phyloP scores from a whole-genome alignment of 2,329 filamentous ascomycete species.

The Hymenoscyphus infarciens region DNA sequence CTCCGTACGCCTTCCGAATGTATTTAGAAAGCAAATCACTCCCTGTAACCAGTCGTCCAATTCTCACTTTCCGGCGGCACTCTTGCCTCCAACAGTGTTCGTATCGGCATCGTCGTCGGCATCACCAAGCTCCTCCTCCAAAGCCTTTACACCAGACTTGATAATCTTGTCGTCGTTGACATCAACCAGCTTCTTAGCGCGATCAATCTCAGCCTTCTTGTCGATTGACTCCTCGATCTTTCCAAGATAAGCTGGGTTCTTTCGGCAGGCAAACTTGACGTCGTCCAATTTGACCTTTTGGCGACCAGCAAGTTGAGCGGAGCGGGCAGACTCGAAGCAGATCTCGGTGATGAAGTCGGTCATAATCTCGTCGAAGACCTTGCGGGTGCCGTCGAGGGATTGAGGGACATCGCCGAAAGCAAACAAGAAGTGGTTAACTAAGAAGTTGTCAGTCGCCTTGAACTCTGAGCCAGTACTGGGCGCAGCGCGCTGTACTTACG shows the following conservation, averaged over 20 bases:
- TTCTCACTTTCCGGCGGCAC: slow-evolving; percentile 1
- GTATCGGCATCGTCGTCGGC: slow-evolving; percentile 49
- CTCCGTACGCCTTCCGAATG: slow-evolving; percentile 2
- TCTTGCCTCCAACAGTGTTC: slow-evolving; percentile 26
- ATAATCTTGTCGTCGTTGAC: slow-evolving; percentile 62
- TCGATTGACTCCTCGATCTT: slow-evolving; percentile 85
- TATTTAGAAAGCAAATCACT: background rate
- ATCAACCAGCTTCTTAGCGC: slow-evolving; percentile 72
- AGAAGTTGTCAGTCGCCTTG: slow-evolving; percentile 9
- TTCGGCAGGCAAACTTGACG: slow-evolving; percentile 88
- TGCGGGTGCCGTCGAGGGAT: slow-evolving; percentile 78
- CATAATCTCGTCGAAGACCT: slow-evolving; percentile 88
- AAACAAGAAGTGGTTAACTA: slow-evolving; percentile 72
- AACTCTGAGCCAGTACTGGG: background rate
- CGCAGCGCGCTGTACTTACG: slow-evolving; percentile 46
- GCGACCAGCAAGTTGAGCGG: slow-evolving; percentile 79
- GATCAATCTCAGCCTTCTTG: slow-evolving; percentile 83
- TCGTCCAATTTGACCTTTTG: slow-evolving; percentile 98
- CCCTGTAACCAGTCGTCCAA: background rate
- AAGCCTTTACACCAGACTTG: slow-evolving; percentile 44
- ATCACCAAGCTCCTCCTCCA: slow-evolving; percentile 49
- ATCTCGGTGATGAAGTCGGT: slow-evolving; percentile 96
- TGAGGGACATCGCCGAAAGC: slow-evolving; percentile 75
- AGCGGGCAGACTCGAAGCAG: slow-evolving; percentile 82
- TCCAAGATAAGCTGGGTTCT: slow-evolving; percentile 81